Base-by-base conservation (phyloP, 108 stramenopile genomes). In the Pseudonitzschia multiseries region DNA sequence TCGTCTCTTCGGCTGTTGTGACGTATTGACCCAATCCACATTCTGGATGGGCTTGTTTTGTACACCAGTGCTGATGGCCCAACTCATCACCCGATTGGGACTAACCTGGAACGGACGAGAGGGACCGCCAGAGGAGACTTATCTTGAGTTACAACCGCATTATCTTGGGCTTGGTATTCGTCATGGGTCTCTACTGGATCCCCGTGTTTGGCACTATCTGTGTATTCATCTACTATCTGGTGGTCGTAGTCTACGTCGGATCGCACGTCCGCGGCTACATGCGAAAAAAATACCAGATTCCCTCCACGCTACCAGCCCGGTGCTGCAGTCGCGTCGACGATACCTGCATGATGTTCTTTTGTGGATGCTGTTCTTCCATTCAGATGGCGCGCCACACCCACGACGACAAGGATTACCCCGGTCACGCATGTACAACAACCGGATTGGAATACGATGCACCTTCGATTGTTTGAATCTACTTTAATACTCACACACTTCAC, bases 371-470 rank as follows among this genome's bases (percentile, higher is more conserved):
- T 66, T 79, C 89, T 4, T 41, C 78, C 20, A 82, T 87, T 60
- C 89, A 90, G 69, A 87, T 90, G 85, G 86, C 86, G 20, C 73
- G 89, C 14, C 89, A 90, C 46, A 90, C 89, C 18, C 86, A 87
- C 52, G 81, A 90, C 78, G 86, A 90, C 57, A 87, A 90, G 65
- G 84, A 84, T 46, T 84, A 79, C 51, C 84, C 87, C 20, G 89
- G 85, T 14, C 73, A 62, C 27, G 85, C 86, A 31, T 90, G 89
- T 51, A 86, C 86, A 10, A 82, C 82, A 42, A 86, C 85, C 6
- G 89, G 89, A 21, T 68, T 90, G 68, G 82, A 82, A 41, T 52
- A 69, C 54, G 80, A 82, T 62, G 86, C 84, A 9, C 86, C 83
- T 8, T 68, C 24, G 52, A 79, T 84, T 21, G 74, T 79, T 50